These are phyloP conservation scores for Coccinonectria pachysandricola DNA, from an alignment of 2,329 filamentous ascomycete species.

Conservation along the genomic window DNA sequence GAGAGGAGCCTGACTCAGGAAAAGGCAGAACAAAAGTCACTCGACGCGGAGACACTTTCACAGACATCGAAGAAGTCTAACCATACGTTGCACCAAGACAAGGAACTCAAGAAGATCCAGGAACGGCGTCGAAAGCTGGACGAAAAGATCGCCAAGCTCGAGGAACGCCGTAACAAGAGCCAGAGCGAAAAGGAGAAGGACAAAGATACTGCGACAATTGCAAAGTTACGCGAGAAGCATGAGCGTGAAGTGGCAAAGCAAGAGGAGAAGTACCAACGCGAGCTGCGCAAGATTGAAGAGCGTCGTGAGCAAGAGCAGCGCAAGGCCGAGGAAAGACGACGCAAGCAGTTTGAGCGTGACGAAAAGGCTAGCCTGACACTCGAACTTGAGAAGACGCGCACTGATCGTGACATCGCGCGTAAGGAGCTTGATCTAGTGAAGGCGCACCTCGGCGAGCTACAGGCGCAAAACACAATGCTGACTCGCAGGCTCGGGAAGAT, in stretches of 20 bases:
- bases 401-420: constrained; percentile 41
- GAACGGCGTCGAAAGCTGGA: constrained; percentile 52
- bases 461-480: constrained; percentile 49
- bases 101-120: constrained; percentile 54
- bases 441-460: constrained; percentile 44
- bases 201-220: constrained; percentile 39
- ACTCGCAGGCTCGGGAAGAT: constrained; percentile 41
- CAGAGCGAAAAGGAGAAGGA: constrained; percentile 37
- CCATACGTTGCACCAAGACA: constrained; percentile 33
- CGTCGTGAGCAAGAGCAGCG: constrained; percentile 51
- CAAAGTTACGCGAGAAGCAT: constrained; percentile 54
- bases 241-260: constrained; percentile 53
- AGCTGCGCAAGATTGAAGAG: constrained; percentile 54
- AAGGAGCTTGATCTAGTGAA: constrained; percentile 45
- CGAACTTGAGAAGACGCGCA: constrained; percentile 41
- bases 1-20: constrained; percentile 25
- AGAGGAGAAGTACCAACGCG: constrained; percentile 54
- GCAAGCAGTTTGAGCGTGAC: constrained; percentile 43
- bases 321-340: constrained; percentile 43
- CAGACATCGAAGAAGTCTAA: constrained; percentile 28
- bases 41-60: constrained; percentile 14
- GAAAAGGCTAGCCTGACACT: constrained; percentile 37
- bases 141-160: constrained; percentile 48
- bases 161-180: constrained; percentile 34
- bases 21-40: no score